These are phyloP conservation scores for Magnusiomyces fungicola DNA, from an alignment of 1,139 yeast species.

Conservation along the genomic window DNA sequence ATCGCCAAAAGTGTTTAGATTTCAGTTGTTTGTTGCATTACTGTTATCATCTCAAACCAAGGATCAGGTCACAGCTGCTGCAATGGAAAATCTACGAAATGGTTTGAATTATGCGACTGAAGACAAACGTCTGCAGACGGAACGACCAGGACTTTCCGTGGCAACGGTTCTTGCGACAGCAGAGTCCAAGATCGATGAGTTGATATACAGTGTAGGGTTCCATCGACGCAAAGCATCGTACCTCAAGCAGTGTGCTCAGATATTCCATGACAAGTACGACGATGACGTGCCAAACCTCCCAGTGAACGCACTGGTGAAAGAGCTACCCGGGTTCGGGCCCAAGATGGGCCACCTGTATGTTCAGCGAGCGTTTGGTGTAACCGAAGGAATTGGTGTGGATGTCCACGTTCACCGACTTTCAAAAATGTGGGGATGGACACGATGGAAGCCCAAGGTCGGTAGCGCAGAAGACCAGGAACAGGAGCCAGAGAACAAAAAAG, in stretches of 20 bases:
- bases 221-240: conserved; percentile 71
- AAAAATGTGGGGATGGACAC: conserved; percentile 76
- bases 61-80: conserved; percentile 75
- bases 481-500: background rate
- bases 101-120: conserved; percentile 19
- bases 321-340: conserved; percentile 91
- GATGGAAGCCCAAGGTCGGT: conserved; percentile 1
- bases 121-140: too few relatives aligned
- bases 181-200: conserved; percentile 51
- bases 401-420: conserved; percentile 83
- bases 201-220: conserved; percentile 81
- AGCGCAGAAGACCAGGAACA: background rate
- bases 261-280: conserved; percentile 43
- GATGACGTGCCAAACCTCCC: conserved; percentile 57
- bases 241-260: conserved; percentile 53
- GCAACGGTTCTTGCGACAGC: conserved; percentile 40
- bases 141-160: conserved; percentile 30
- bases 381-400: conserved; percentile 85
- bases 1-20: conserved; percentile 44
- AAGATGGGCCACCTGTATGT: conserved; percentile 83
- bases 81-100: conserved; percentile 55
- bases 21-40: conserved; percentile 68
- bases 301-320: conserved; percentile 50
- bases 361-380: conserved; percentile 73
- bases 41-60: conserved; percentile 92